Conservation (phyloP, 176 grass and related monocot species). For the Lolium multiflorum region DNA sequence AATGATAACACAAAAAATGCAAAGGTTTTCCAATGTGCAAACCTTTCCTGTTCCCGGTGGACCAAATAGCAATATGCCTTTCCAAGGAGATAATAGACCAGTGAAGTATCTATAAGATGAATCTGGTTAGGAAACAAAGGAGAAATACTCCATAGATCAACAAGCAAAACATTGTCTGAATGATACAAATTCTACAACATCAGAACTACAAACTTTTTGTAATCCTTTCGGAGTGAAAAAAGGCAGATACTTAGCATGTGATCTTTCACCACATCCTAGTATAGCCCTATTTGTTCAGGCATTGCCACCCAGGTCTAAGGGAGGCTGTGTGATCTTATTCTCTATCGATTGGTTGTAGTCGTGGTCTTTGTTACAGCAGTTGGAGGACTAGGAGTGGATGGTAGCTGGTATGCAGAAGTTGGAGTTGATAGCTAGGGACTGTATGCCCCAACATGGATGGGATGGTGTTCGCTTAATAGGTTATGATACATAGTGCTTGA, state of each 20-base stretch:
- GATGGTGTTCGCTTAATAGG: not conserved
- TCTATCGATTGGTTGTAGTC: not conserved
- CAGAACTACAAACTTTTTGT: not conserved
- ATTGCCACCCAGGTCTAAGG: not conserved
- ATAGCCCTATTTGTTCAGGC: not conserved
- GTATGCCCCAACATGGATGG: not conserved
- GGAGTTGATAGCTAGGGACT: not conserved
- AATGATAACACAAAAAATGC: not conserved
- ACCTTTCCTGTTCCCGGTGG: constrained; percentile 82
- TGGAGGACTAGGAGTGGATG: not conserved
- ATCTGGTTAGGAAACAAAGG: constrained; percentile 13
- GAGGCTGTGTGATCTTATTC: not conserved
- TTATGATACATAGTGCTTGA: not conserved
- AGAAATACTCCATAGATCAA: not conserved
- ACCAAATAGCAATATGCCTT: constrained; percentile 77
- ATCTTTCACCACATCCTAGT: not conserved
- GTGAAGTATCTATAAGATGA: constrained; percentile 61
- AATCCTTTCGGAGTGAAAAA: not conserved
- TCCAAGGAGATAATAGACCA: constrained; percentile 71
- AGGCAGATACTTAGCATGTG: not conserved
- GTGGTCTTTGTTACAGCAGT: not conserved
- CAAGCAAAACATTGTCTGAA: not conserved
- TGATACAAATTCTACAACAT: not conserved
- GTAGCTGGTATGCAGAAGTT: not conserved
- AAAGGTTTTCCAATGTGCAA: constrained; percentile 29